Evolutionary conservation across 495 filamentous ascomycete genomes (phyloP).

Genomic region (Penicillium subrubescens): DNA sequence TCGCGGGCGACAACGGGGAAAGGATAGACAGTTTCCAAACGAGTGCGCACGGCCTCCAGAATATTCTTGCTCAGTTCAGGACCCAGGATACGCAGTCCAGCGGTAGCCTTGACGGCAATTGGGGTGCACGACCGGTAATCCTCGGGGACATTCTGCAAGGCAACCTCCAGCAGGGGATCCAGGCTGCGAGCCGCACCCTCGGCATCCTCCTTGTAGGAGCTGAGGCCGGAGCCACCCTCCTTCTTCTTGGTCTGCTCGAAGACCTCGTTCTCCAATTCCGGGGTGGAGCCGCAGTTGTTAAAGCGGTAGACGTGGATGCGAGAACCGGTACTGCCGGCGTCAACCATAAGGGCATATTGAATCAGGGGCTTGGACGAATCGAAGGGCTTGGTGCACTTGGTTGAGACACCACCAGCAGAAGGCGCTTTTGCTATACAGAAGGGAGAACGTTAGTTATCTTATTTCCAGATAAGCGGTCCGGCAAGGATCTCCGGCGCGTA

Average conservation of each 20-base stretch:
- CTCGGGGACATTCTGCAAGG: constrained; percentile 79
- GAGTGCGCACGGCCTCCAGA: constrained; percentile 77
- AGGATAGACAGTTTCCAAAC: constrained; percentile 87
- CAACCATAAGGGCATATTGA: constrained; percentile 98
- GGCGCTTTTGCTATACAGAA: constrained; percentile 31
- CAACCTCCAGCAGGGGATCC: constrained; percentile 83
- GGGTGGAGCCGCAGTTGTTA: constrained; percentile 95
- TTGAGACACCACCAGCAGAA: constrained; percentile 22
- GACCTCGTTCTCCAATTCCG: constrained; percentile 89
- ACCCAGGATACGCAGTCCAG: constrained; percentile 84
- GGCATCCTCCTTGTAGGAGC: constrained; percentile 80
- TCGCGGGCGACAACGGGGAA: constrained; percentile 88
- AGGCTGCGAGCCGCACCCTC: constrained; percentile 87
- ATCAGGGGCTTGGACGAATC: constrained; percentile 87
- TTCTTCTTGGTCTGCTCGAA: constrained; percentile 88
- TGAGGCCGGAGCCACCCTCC: constrained; percentile 77
- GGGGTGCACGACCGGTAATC: constrained; percentile 86
- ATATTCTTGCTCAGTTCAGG: constrained; percentile 81
- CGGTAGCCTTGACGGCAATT: constrained; percentile 94
- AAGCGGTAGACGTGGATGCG: constrained; percentile 98
- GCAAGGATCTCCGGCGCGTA: constrained; percentile 24
- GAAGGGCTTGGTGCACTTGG: constrained; percentile 78
- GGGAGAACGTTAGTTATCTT: constrained; percentile 11
- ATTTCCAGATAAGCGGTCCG: not conserved
- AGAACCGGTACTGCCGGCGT: constrained; percentile 96